These are phyloP conservation scores for Hanseniaspora lindneri DNA, from an alignment of 805 yeast genomes.

Conservation along the genomic window DNA sequence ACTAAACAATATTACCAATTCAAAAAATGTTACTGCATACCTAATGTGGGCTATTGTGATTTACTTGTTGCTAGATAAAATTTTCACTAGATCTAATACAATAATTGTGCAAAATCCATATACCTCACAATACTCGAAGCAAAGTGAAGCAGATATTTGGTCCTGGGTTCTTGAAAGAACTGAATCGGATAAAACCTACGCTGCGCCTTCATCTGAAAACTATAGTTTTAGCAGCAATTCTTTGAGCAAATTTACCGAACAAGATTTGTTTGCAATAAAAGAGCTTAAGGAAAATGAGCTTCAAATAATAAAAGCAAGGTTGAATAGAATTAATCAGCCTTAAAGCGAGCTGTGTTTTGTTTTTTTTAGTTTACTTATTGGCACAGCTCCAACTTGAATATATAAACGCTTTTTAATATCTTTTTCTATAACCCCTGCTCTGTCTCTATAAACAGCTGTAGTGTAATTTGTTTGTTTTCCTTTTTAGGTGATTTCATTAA, in stretches of 20 bases:
- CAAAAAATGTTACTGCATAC: not conserved
- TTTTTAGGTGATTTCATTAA: too few relatives aligned
- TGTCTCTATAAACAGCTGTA: too few relatives aligned
- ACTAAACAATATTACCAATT: not conserved
- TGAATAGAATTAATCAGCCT: not conserved
- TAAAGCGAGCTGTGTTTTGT: too few relatives aligned
- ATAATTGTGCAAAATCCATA: not conserved
- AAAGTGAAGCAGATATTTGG: constrained; percentile 9
- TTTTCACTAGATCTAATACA: not conserved
- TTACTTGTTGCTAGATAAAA: not conserved
- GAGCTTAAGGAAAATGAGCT: constrained; percentile 7
- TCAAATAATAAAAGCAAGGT: not conserved
- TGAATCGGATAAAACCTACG: too few relatives aligned
- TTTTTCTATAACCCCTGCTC: too few relatives aligned
- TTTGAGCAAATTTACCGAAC: not conserved
- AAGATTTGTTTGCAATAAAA: constrained; percentile 2
- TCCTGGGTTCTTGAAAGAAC: constrained; percentile 9
- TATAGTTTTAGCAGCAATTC: not conserved
- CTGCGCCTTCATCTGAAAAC: too few relatives aligned
- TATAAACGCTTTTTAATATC: too few relatives aligned
- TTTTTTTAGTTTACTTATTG: too few relatives aligned
- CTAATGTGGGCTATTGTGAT: constrained; percentile 1
- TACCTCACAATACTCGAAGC: not conserved
- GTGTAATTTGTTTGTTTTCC: too few relatives aligned
- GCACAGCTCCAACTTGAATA: too few relatives aligned